These are phyloP conservation scores for Saccharomycopsis vini DNA, from an alignment of 805 yeast species.

Conservation along the genomic window DNA sequence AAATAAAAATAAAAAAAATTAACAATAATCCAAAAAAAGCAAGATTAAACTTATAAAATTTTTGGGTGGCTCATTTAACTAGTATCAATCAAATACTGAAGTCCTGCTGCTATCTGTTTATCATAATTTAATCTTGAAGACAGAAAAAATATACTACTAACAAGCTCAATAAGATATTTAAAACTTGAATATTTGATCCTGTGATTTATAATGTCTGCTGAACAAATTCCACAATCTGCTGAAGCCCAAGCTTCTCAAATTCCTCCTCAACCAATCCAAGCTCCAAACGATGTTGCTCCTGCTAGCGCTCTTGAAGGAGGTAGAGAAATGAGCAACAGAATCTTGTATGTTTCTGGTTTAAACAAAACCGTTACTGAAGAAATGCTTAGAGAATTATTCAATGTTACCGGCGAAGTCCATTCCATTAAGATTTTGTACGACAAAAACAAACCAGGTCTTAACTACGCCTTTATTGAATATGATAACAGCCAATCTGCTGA, in stretches of 20 bases:
- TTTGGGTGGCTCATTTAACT: too few species aligned
- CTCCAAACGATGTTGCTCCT: conserved; percentile 30
- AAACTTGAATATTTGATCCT: too few species aligned
- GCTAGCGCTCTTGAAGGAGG: conserved; percentile 79
- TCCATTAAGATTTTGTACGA: conserved; percentile 67
- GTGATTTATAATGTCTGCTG: neutral
- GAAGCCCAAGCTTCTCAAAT: neutral
- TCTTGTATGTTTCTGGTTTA: conserved; percentile 70
- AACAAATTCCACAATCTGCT: neutral
- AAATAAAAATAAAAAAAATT: too few species aligned
- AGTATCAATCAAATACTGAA: too few species aligned
- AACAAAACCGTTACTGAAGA: conserved; percentile 60
- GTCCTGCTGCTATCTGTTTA: too few species aligned
- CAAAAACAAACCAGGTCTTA: conserved; percentile 62
- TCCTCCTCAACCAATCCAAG: neutral
- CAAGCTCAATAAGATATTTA: too few species aligned
- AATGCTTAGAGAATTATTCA: conserved; percentile 50
- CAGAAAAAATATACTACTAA: too few species aligned
- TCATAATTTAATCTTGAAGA: too few species aligned
- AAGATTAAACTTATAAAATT: too few species aligned
- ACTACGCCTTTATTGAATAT: conserved; percentile 80
- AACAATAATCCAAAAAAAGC: too few species aligned
- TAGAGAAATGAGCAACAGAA: conserved; percentile 64
- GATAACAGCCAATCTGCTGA: conserved; percentile 49
- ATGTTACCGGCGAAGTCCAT: conserved; percentile 50